A percentile compares a stretch with the other conserved stretches of the same genome.
These are phyloP conservation scores for Saccharomycopsis hybrid DNA, from an alignment of 1,139 yeast species.

Conservation along the genomic window DNA sequence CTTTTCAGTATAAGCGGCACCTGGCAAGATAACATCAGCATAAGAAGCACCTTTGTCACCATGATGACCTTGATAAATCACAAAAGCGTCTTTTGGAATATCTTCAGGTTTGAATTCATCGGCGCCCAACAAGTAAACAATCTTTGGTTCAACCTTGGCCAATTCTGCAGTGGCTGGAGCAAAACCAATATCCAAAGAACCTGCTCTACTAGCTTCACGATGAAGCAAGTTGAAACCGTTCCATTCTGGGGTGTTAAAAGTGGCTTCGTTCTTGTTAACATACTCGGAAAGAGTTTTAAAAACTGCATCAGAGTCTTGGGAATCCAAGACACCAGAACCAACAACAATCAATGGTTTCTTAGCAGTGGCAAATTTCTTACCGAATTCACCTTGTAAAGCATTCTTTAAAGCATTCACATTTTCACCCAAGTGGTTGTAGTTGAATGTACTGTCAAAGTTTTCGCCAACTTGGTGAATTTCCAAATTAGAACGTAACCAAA, in stretches of 20 bases:
- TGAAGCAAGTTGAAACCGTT: slow-evolving; percentile 78
- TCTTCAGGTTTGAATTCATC: slow-evolving; percentile 69
- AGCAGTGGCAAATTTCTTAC: slow-evolving; percentile 62
- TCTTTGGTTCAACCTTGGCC: slow-evolving; percentile 55
- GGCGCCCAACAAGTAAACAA: slow-evolving; percentile 77
- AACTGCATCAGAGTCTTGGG: slow-evolving; percentile 57
- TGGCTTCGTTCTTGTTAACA: slow-evolving; percentile 45
- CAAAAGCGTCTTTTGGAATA: slow-evolving; percentile 81
- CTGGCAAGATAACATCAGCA: slow-evolving; percentile 85
- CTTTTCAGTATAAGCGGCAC: slow-evolving; percentile 86
- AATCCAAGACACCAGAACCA: slow-evolving; percentile 76
- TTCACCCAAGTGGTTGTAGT: slow-evolving; percentile 57
- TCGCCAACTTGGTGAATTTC: slow-evolving; percentile 71
- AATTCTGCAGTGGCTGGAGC: slow-evolving; percentile 40
- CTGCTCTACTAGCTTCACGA: slow-evolving; percentile 82
- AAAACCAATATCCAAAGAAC: slow-evolving; percentile 83
- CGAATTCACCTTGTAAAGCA: slow-evolving; percentile 65
- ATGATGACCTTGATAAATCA: slow-evolving; percentile 87
- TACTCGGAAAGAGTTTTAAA: slow-evolving; percentile 60
- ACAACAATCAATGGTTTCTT: slow-evolving; percentile 72
- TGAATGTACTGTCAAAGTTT: slow-evolving; percentile 71
- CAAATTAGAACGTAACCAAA: slow-evolving; percentile 61
- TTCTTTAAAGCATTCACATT: slow-evolving; percentile 49
- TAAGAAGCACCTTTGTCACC: slow-evolving; percentile 86
- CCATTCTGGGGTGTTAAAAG: slow-evolving; percentile 71